phyloP scores from a whole-genome alignment of 768 basidiomycete genomes.

The Galerina marginata region DNA sequence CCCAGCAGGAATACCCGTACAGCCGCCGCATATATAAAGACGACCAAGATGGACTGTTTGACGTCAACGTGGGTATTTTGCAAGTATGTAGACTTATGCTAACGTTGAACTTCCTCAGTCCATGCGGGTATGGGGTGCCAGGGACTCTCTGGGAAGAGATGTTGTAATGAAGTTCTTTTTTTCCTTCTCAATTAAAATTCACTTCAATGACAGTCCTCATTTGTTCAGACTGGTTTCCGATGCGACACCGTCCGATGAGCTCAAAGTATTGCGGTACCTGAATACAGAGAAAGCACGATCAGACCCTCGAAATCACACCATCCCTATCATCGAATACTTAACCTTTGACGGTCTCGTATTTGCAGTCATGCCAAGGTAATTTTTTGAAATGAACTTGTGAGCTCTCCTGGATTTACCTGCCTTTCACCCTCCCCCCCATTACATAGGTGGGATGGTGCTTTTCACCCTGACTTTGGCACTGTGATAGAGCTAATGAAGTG shows the following conservation, averaged over 20 bases:
- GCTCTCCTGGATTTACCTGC: too few relatives aligned
- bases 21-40: not conserved
- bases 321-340: conserved; percentile 18
- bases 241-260: conserved; percentile 13
- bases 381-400: not conserved
- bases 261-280: conserved; percentile 16
- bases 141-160: conserved; percentile 8
- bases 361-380: conserved; percentile 25
- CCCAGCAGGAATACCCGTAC: conserved; percentile 7
- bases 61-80: not conserved
- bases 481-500: conserved; percentile 4
- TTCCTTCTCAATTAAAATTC: not conserved
- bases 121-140: conserved; percentile 5
- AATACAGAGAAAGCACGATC: conserved; percentile 12
- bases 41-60: not conserved
- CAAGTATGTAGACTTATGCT: not conserved
- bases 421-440: too few relatives aligned
- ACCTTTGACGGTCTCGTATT: conserved; percentile 18
- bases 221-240: conserved; percentile 11
- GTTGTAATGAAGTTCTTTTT: conserved; percentile 15
- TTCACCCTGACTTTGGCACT: conserved; percentile 1
- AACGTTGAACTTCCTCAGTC: not conserved
- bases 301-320: conserved; percentile 23
- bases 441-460: conserved; percentile 5
- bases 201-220: not conserved